A percentile compares a stretch with the other conserved stretches of the same genome.
Evolutionary conservation across 108 stramenopile species (phyloP).

Genomic region (Cyclostephanos invisitatus): DNA sequence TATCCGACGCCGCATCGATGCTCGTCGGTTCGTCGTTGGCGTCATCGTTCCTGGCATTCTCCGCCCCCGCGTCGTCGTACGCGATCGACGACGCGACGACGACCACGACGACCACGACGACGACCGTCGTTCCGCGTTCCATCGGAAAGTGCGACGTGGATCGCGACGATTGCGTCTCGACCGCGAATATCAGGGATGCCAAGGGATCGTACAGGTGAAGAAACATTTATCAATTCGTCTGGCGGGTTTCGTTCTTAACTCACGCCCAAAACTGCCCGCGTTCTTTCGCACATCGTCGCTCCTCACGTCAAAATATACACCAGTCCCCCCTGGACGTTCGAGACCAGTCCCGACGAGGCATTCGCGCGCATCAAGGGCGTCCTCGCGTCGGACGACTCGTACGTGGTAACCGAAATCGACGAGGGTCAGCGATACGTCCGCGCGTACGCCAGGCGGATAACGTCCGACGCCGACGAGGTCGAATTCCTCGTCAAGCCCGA

Average conservation of each 20-base stretch:
- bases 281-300: background rate
- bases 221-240: too few relatives aligned
- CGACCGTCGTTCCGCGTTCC: background rate
- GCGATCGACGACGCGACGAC: background rate
- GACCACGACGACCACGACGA: background rate
- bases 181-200: slow-evolving; percentile 12
- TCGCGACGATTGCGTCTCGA: slow-evolving; percentile 5
- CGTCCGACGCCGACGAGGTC: slow-evolving; percentile 53
- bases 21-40: background rate
- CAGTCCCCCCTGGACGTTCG: slow-evolving; percentile 85
- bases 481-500: slow-evolving; percentile 68
- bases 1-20: background rate
- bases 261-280: background rate
- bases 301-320: slow-evolving; percentile 23
- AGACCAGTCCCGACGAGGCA: slow-evolving; percentile 63
- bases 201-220: slow-evolving; percentile 12
- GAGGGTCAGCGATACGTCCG: slow-evolving; percentile 55
- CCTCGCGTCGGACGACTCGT: slow-evolving; percentile 48
- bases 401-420: slow-evolving; percentile 54
- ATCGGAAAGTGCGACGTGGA: background rate
- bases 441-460: slow-evolving; percentile 53
- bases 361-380: slow-evolving; percentile 79
- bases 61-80: background rate
- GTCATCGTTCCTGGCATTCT: background rate
- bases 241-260: too few relatives aligned